Conservation (phyloP, 108 stramenopile species). For the Schizochytrium sp. region DNA sequence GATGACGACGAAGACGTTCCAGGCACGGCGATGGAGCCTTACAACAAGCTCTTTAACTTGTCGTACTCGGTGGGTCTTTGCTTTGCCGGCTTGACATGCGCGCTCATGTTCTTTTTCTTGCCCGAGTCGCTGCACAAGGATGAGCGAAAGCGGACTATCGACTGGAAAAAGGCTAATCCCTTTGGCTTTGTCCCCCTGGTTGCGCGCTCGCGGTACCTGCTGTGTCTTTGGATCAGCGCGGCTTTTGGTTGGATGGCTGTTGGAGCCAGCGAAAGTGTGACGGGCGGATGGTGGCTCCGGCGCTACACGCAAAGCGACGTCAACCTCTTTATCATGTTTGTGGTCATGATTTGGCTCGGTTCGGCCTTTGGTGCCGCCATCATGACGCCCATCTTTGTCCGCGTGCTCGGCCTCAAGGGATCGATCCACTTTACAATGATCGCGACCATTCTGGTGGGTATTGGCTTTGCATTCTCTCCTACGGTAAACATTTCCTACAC, state of each 20-base stretch:
- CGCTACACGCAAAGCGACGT: not conserved
- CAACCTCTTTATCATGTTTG: not conserved
- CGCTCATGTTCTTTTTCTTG: not conserved
- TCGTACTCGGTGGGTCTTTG: not conserved
- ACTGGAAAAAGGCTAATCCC: not conserved
- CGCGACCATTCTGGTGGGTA: not conserved
- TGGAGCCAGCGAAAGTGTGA: not conserved
- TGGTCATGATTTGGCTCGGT: not conserved
- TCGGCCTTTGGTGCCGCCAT: slow-evolving; percentile 1
- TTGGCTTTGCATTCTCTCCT: not conserved
- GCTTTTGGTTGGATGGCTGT: not conserved
- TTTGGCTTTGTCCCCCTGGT: not conserved
- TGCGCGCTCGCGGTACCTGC: not conserved
- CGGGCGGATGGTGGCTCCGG: slow-evolving; percentile 11
- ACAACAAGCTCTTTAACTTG: not conserved
- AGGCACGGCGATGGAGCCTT: not conserved
- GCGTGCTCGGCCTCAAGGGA: not conserved
- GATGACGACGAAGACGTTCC: not conserved
- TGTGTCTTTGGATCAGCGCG: slow-evolving; percentile 2
- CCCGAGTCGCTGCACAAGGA: slow-evolving; percentile 7
- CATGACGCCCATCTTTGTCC: not conserved
- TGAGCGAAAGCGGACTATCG: not conserved
- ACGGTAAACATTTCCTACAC: not conserved
- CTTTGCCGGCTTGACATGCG: not conserved
- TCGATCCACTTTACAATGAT: not conserved